A percentile compares a stretch with the other conserved stretches of the same genome.
Conservation (phyloP, 2,329 filamentous ascomycete genomes). For the Exophiala xenobiotica region DNA sequence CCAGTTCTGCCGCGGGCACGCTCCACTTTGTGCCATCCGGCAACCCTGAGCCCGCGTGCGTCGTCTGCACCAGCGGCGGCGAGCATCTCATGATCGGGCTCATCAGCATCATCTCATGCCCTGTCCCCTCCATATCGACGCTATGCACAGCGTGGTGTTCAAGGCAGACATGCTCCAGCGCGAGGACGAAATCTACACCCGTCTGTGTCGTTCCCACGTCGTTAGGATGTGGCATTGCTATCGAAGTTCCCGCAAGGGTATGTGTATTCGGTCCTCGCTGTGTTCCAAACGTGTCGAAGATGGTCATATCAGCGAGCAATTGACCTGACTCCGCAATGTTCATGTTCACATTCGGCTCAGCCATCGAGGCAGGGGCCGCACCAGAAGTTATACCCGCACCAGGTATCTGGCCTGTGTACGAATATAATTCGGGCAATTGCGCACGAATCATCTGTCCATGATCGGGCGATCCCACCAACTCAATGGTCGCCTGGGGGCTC, state of each 20-base stretch:
- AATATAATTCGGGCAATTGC: slow-evolving; percentile 10
- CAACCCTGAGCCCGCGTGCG: slow-evolving; percentile 10
- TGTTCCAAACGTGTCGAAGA: slow-evolving; percentile 11
- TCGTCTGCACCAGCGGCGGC: slow-evolving; percentile 15
- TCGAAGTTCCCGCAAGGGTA: not conserved
- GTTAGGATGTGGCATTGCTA: slow-evolving; percentile 29
- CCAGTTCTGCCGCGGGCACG: slow-evolving; percentile 33
- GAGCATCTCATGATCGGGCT: slow-evolving; percentile 31
- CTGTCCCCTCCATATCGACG: slow-evolving; percentile 24
- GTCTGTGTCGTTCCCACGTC: slow-evolving; percentile 33
- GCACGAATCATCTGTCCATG: slow-evolving; percentile 19
- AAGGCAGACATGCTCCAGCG: slow-evolving; percentile 34
- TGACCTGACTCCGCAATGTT: no score
- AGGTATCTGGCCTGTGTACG: slow-evolving; percentile 2
- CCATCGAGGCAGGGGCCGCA: no score
- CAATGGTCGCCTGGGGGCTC: slow-evolving; percentile 20
- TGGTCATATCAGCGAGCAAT: slow-evolving; percentile 10
- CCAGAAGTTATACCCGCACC: no score
- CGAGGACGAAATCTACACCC: slow-evolving; percentile 36
- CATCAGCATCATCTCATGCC: slow-evolving; percentile 34
- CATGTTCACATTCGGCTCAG: no score
- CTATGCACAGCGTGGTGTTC: slow-evolving; percentile 26
- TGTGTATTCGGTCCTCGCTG: slow-evolving; percentile 7
- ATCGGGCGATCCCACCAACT: slow-evolving; percentile 17
- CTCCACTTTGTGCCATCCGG: slow-evolving; percentile 29